These are phyloP conservation scores for Solanum sitiens DNA, from an alignment of 257 asterid genomes.

Conservation along the genomic window DNA sequence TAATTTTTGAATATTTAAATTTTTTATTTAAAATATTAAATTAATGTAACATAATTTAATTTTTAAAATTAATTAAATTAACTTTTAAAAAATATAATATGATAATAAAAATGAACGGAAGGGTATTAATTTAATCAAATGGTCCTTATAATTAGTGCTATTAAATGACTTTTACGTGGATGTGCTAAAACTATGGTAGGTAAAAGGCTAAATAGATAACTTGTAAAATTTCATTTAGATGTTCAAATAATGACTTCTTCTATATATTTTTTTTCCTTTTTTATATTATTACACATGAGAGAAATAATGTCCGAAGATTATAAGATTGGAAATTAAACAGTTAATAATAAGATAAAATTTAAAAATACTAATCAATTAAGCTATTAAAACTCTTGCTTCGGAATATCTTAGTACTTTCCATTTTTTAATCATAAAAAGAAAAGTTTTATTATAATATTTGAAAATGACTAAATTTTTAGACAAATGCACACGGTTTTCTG, in stretches of 20 bases:
- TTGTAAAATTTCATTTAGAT: too few relatives aligned
- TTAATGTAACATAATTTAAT: too few relatives aligned
- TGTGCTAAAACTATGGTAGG: neutral
- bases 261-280: too few relatives aligned
- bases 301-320: neutral
- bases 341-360: too few relatives aligned
- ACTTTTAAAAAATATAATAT: too few relatives aligned
- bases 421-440: neutral
- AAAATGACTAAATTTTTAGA: neutral
- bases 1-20: too few relatives aligned
- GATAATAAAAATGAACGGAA: too few relatives aligned
- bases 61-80: too few relatives aligned
- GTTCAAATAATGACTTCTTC: neutral
- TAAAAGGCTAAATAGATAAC: neutral
- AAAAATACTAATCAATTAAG: neutral
- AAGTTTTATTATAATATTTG: neutral
- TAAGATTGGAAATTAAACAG: too few relatives aligned
- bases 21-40: too few relatives aligned
- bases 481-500: neutral
- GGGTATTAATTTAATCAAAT: neutral
- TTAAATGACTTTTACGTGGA: neutral
- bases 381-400: neutral
- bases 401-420: neutral
- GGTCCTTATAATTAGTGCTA: neutral
- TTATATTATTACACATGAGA: too few relatives aligned